Conservation (phyloP, 1,284 basidiomycete species). For the Ustilago hordei region DNA sequence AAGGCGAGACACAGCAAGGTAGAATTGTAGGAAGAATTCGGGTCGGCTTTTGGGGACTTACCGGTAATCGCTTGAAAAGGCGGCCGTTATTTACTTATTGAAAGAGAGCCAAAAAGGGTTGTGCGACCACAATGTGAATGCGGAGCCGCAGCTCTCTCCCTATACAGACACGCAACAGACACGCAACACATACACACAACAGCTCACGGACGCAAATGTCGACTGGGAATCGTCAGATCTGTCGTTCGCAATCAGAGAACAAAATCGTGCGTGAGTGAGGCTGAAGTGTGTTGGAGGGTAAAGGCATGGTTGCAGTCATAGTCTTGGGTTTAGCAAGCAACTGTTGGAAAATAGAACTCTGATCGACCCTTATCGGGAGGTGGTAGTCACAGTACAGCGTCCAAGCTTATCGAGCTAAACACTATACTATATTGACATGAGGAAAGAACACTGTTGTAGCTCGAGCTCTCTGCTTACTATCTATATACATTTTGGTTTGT, state of each 20-base stretch:
- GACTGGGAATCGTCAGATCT: background rate
- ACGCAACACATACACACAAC: background rate
- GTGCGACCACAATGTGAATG: background rate
- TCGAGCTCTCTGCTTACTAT: too few species aligned
- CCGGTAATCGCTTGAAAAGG: slow-evolving; percentile 15
- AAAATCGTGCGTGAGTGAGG: background rate
- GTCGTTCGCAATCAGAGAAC: background rate
- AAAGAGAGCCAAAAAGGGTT: background rate
- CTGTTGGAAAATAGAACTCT: too few species aligned
- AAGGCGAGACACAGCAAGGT: background rate
- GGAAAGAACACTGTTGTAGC: too few species aligned
- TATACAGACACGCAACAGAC: background rate
- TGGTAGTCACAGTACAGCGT: too few species aligned
- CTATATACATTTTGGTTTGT: too few species aligned
- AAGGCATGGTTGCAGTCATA: background rate
- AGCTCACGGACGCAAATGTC: background rate
- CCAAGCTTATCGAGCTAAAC: too few species aligned
- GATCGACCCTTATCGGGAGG: too few species aligned
- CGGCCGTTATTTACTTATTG: background rate
- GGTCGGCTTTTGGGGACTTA: slow-evolving; percentile 44
- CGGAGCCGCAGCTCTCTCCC: background rate
- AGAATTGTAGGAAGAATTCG: slow-evolving; percentile 29
- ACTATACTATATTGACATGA: too few species aligned
- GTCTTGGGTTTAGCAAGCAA: slow-evolving; percentile 12
- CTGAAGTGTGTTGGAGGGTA: background rate